Conservation (phyloP, 805 yeast genomes). For the Nakazawaea populi region DNA sequence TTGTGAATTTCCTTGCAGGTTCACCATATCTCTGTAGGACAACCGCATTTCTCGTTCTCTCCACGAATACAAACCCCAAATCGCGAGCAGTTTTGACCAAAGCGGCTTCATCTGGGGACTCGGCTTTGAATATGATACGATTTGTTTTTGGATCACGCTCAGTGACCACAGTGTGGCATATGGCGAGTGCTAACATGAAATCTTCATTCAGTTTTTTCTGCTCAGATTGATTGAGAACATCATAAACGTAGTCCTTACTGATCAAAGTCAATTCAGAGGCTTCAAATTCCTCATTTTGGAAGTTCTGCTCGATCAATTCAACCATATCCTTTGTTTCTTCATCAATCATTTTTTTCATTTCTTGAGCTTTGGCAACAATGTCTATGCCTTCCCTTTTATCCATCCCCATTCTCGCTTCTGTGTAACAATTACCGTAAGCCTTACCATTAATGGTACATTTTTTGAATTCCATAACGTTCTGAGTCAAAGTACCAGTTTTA, state of each 20-base stretch:
- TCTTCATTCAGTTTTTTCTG: constrained; percentile 46
- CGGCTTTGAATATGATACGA: constrained; percentile 57
- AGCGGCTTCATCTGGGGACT: constrained; percentile 82
- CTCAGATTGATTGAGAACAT: constrained; percentile 31
- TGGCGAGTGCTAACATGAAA: constrained; percentile 61
- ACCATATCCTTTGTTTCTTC: constrained; percentile 60
- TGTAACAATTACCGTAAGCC: constrained; percentile 73
- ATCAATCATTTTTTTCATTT: constrained; percentile 47
- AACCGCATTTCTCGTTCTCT: constrained; percentile 44
- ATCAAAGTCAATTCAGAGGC: constrained; percentile 54
- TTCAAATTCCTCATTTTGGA: constrained; percentile 42
- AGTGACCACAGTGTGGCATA: constrained; percentile 73
- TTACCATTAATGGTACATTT: constrained; percentile 72
- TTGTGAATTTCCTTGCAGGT: constrained; percentile 33
- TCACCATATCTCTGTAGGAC: constrained; percentile 40
- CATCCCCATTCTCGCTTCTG: constrained; percentile 78
- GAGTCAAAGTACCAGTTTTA: constrained; percentile 81
- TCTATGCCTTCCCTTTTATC: constrained; percentile 75
- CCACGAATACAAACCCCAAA: constrained; percentile 58
- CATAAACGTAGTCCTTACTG: constrained; percentile 53
- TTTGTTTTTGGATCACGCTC: constrained; percentile 38
- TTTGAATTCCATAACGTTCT: constrained; percentile 81
- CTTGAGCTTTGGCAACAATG: constrained; percentile 52
- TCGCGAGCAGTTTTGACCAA: constrained; percentile 73
- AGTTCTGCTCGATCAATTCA: constrained; percentile 28